phyloP scores from a whole-genome alignment of 2,329 filamentous ascomycete genomes.

The Cytospora chrysosperma region DNA sequence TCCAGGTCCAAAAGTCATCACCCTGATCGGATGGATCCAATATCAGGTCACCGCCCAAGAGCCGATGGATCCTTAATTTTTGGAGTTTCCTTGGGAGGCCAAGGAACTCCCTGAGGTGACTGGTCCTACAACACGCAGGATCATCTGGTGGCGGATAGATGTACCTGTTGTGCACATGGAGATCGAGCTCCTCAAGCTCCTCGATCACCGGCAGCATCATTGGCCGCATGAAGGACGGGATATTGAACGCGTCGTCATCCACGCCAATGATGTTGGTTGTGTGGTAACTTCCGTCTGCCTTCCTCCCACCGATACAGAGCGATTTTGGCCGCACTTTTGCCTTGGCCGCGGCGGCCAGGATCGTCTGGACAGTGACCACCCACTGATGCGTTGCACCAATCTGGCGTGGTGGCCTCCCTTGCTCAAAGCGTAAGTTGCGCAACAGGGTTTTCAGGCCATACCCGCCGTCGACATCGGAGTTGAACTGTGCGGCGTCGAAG shows the following conservation, averaged over 20 bases:
- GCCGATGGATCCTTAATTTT: background rate
- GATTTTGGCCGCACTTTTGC: background rate
- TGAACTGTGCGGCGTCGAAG: background rate
- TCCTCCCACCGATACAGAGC: background rate
- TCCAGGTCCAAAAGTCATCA: conserved; percentile 6
- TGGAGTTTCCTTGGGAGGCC: background rate
- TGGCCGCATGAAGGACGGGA: background rate
- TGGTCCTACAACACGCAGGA: background rate
- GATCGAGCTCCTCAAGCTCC: conserved; percentile 3
- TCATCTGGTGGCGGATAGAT: background rate
- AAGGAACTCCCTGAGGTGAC: conserved; percentile 1
- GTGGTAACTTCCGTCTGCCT: background rate
- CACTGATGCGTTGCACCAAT: background rate
- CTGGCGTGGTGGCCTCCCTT: background rate
- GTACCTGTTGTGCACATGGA: background rate
- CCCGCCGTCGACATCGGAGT: background rate
- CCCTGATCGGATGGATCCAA: no score
- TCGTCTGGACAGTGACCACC: background rate
- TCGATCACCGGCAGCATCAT: conserved; percentile 5
- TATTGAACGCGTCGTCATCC: conserved; percentile 5
- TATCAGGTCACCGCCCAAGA: background rate
- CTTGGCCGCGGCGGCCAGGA: background rate
- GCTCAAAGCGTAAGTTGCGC: background rate
- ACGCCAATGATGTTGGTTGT: background rate
- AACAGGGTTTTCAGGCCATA: conserved; percentile 7